These are phyloP conservation scores for Fusarium vanettenii DNA, from an alignment of 2,329 filamentous ascomycete genomes.

Conservation along the genomic window DNA sequence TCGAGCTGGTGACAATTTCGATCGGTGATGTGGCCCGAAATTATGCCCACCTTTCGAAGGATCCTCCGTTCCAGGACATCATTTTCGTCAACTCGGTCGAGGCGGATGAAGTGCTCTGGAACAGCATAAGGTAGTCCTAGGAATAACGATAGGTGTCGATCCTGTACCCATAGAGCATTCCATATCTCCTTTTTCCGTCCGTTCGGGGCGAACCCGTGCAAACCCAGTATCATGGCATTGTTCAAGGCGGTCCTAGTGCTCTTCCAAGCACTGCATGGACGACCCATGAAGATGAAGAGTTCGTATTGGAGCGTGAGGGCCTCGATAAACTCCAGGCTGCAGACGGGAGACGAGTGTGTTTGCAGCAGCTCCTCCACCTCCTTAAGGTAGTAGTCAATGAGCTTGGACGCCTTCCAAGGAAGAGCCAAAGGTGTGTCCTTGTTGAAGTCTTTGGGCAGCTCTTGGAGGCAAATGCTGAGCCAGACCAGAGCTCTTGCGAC, in stretches of 20 bases:
- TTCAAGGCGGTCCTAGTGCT: constrained; percentile 61
- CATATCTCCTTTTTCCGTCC: constrained; percentile 51
- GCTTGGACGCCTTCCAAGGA: constrained; percentile 45
- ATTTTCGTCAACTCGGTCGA: not conserved
- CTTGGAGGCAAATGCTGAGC: constrained; percentile 54
- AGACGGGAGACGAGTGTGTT: constrained; percentile 29
- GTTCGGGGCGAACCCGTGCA: constrained; percentile 49
- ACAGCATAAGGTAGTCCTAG: constrained; percentile 22
- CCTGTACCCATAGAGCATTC: constrained; percentile 54
- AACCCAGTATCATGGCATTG: constrained; percentile 63
- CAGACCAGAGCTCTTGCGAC: constrained; percentile 54
- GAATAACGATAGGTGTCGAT: constrained; percentile 51
- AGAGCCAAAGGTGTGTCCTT: constrained; percentile 45
- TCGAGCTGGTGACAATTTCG: constrained; percentile 2
- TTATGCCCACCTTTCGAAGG: constrained; percentile 27
- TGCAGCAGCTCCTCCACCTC: constrained; percentile 6
- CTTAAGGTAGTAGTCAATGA: constrained; percentile 1
- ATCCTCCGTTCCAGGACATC: not conserved
- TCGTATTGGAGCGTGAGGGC: constrained; percentile 62
- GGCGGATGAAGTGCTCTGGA: not conserved
- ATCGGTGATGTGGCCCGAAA: constrained; percentile 21
- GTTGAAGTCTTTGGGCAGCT: constrained; percentile 49
- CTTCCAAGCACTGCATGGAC: constrained; percentile 66
- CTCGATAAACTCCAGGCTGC: constrained; percentile 62
- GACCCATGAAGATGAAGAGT: constrained; percentile 65